A percentile compares a stretch with the other conserved stretches of the same genome.
These are phyloP conservation scores for Teratosphaeria nubilosa DNA, from an alignment of 2,329 filamentous ascomycete genomes.

Conservation along the genomic window DNA sequence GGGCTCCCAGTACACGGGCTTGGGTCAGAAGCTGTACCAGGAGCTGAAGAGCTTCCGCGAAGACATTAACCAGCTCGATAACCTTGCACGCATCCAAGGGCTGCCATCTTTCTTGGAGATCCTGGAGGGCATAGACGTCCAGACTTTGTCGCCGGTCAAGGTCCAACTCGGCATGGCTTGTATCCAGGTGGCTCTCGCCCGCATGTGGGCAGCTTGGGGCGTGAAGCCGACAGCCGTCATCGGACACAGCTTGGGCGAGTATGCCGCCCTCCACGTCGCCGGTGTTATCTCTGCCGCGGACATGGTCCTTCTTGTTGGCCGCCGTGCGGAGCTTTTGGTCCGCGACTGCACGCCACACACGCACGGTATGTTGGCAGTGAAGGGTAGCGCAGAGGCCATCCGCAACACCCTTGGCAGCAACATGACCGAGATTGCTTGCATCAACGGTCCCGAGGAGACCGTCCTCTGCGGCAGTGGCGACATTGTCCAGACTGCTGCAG, in stretches of 20 bases:
- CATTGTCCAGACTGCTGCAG: conserved; percentile 46
- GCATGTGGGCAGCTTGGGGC: conserved; percentile 45
- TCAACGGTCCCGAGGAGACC: conserved; percentile 65
- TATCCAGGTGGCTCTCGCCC: conserved; percentile 42
- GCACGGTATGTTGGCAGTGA: conserved; percentile 57
- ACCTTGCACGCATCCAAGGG: conserved; percentile 35
- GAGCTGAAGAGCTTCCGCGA: conserved; percentile 38
- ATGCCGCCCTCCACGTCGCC: conserved; percentile 60
- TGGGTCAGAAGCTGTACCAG: conserved; percentile 41
- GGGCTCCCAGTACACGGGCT: conserved; percentile 43
- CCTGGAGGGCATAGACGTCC: conserved; percentile 38
- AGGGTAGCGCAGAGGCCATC: conserved; percentile 42
- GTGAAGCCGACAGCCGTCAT: conserved; percentile 45
- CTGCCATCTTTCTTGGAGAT: conserved; percentile 42
- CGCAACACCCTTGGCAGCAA: conserved; percentile 41
- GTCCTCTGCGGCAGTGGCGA: conserved; percentile 58
- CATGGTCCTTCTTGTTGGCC: conserved; percentile 61
- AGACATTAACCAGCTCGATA: conserved; percentile 41
- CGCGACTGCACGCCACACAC: conserved; percentile 55
- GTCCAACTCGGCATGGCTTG: conserved; percentile 44
- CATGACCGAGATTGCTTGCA: conserved; percentile 54
- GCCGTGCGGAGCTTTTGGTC: conserved; percentile 55
- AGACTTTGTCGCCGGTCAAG: conserved; percentile 41
- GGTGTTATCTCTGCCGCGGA: conserved; percentile 62
- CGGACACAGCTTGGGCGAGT: conserved; percentile 58